Conservation (phyloP, 768 basidiomycete species). For the Pisolithus sp. region DNA sequence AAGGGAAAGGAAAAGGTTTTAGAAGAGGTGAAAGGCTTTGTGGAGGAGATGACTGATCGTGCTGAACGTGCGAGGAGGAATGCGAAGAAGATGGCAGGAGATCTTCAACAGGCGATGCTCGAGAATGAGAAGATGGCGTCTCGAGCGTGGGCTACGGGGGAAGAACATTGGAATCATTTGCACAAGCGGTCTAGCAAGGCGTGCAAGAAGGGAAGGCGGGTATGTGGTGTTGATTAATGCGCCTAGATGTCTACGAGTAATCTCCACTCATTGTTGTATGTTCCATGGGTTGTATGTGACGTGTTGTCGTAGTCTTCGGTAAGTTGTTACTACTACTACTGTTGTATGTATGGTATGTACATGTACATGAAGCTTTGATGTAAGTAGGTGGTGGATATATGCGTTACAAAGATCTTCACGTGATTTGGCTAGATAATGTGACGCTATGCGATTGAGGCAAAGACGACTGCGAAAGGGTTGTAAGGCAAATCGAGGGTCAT, state of each 20-base stretch:
- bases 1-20: slow-evolving; percentile 37
- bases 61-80: slow-evolving; percentile 40
- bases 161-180: slow-evolving; percentile 13
- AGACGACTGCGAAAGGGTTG: neutral
- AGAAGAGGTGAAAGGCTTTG: slow-evolving; percentile 13
- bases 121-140: slow-evolving; percentile 15
- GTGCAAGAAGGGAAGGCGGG: neutral
- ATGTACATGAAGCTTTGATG: neutral
- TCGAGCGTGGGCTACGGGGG: slow-evolving; percentile 12
- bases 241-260: neutral
- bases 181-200: slow-evolving; percentile 11
- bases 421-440: neutral
- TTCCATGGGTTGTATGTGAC: slow-evolving; percentile 1
- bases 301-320: neutral
- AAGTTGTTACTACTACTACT: neutral
- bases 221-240: neutral
- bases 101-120: slow-evolving; percentile 19
- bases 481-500: neutral
- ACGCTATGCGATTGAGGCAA: neutral
- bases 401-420: neutral
- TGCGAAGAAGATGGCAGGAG: slow-evolving; percentile 39
- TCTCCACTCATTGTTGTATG: neutral
- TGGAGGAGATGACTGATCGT: slow-evolving; percentile 26
- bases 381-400: too few species aligned
- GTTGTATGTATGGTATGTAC: neutral